A percentile compares a stretch with the other conserved stretches of the same genome.
phyloP scores from a whole-genome alignment of 345 rosid genomes.

The Cardamine occulta region DNA sequence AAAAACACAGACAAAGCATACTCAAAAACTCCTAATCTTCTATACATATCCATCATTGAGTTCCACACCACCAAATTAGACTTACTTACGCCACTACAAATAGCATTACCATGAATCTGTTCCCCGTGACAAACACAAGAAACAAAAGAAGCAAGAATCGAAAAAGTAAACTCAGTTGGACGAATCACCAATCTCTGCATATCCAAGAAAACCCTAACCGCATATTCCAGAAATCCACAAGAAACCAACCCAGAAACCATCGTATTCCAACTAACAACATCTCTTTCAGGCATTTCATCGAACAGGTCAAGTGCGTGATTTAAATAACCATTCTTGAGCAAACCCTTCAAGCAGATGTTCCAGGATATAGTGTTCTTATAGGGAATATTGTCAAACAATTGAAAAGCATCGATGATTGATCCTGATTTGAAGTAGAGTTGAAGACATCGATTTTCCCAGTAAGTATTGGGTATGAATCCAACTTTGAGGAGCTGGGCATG shows the following conservation, averaged over 20 bases:
- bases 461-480: constrained; percentile 52
- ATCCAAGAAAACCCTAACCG: constrained; percentile 49
- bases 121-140: constrained; percentile 54
- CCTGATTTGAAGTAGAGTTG: constrained; percentile 62
- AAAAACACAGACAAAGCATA: constrained; percentile 59
- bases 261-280: constrained; percentile 74
- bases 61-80: constrained; percentile 66
- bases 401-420: constrained; percentile 46
- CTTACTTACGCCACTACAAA: constrained; percentile 50
- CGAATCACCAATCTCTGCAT: constrained; percentile 56
- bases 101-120: constrained; percentile 64
- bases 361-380: constrained; percentile 60
- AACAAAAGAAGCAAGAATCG: constrained; percentile 58
- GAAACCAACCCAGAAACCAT: constrained; percentile 47
- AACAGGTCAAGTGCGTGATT: constrained; percentile 49
- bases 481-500: constrained; percentile 69
- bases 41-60: constrained; percentile 72
- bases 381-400: constrained; percentile 53
- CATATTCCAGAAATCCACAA: constrained; percentile 47
- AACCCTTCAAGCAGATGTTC: constrained; percentile 59
- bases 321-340: constrained; percentile 42
- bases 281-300: constrained; percentile 69
- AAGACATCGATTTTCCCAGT: constrained; percentile 71
- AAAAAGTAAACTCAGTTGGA: constrained; percentile 61
- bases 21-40: constrained; percentile 55